phyloP scores from a whole-genome alignment of 345 rosid species.

The Gossypium raimondii region DNA sequence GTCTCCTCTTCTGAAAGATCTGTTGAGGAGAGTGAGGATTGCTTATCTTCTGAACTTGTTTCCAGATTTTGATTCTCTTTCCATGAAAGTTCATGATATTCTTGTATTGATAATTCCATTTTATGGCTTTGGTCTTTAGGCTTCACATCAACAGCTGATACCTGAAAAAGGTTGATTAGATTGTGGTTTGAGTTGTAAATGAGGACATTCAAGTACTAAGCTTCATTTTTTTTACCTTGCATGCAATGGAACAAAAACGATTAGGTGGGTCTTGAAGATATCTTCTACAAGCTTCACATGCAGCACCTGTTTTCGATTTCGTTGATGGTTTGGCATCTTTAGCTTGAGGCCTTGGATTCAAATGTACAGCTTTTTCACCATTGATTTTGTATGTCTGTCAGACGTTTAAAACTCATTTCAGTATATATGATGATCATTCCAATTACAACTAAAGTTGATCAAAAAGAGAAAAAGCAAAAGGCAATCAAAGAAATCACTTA shows the following conservation, averaged over 20 bases:
- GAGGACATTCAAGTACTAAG: neutral
- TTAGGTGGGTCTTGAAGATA: constrained; percentile 79
- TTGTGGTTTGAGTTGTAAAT: neutral
- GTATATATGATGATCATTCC: neutral
- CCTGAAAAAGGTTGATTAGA: constrained; percentile 28
- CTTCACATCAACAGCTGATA: constrained; percentile 32
- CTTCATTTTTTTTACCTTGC: constrained; percentile 52
- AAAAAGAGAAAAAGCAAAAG: neutral
- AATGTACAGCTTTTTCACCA: constrained; percentile 87
- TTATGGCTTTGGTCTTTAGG: constrained; percentile 27
- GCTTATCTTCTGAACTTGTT: constrained; percentile 41
- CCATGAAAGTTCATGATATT: constrained; percentile 26
- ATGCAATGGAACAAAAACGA: constrained; percentile 78
- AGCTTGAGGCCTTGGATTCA: constrained; percentile 71
- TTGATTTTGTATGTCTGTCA: constrained; percentile 81
- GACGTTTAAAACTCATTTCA: neutral
- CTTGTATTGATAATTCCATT: constrained; percentile 27
- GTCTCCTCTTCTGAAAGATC: constrained; percentile 52
- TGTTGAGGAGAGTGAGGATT: constrained; percentile 41
- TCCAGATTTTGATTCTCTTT: constrained; percentile 39
- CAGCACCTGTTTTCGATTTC: constrained; percentile 54
- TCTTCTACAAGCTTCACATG: constrained; percentile 72
- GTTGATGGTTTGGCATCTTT: constrained; percentile 82
- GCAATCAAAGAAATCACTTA: neutral
- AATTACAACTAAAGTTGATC: neutral